Conservation (phyloP, 73 alveolate genomes). For the Tetrahymena thermophila region DNA sequence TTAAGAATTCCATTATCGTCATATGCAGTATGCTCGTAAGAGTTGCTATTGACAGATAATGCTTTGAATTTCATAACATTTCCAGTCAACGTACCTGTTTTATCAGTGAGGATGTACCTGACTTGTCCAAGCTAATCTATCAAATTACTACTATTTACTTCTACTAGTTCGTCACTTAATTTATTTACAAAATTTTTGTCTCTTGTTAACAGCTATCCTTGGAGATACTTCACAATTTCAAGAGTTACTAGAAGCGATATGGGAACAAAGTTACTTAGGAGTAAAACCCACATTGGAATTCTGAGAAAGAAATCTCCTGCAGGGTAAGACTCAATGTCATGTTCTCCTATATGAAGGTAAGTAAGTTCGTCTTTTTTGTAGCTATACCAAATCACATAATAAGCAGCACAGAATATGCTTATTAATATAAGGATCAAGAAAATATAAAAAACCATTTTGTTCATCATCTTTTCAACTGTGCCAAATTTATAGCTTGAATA, state of each 20-base stretch:
- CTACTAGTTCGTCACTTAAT: slow-evolving; percentile 12
- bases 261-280: slow-evolving; percentile 42
- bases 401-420: slow-evolving; percentile 8
- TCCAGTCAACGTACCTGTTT: slow-evolving; percentile 95
- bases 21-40: slow-evolving; percentile 40
- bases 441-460: slow-evolving; percentile 9
- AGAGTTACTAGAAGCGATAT: slow-evolving; percentile 29
- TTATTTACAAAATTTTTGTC: slow-evolving; percentile 28
- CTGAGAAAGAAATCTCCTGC: slow-evolving; percentile 19
- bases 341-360: neutral
- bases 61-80: slow-evolving; percentile 67
- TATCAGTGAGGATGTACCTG: slow-evolving; percentile 87
- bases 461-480: slow-evolving; percentile 43
- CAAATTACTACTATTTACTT: slow-evolving; percentile 73
- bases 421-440: neutral
- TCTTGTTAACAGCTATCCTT: slow-evolving; percentile 27
- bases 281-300: slow-evolving; percentile 81
- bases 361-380: neutral
- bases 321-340: slow-evolving; percentile 5
- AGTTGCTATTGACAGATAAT: slow-evolving; percentile 3
- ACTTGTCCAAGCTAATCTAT: slow-evolving; percentile 93
- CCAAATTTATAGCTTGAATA: slow-evolving; percentile 48
- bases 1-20: slow-evolving; percentile 33
- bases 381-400: slow-evolving; percentile 17
- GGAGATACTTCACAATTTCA: slow-evolving; percentile 23